These are phyloP conservation scores for Beauveria sp. DNA, from an alignment of 2,329 filamentous ascomycete species.

Conservation along the genomic window DNA sequence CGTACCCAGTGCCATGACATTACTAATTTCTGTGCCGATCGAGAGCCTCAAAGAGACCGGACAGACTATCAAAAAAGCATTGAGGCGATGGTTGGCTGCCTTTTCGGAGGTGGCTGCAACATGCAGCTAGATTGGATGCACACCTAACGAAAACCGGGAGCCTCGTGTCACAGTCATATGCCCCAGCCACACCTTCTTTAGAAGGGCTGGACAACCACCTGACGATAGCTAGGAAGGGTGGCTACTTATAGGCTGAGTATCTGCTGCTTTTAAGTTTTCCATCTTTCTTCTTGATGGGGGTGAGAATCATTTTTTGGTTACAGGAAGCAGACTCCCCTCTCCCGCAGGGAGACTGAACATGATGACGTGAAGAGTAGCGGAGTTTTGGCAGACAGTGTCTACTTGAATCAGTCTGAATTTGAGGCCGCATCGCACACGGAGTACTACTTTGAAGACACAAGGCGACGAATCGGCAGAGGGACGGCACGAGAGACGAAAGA, in stretches of 20 bases:
- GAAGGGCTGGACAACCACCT: not conserved
- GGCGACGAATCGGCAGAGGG: too few species aligned
- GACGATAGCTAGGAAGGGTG: not conserved
- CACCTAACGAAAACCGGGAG: not conserved
- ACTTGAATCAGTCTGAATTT: too few species aligned
- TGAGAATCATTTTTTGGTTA: not conserved
- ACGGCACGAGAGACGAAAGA: too few species aligned
- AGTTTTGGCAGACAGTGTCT: too few species aligned
- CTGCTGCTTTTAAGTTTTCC: not conserved
- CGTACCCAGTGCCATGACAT: too few species aligned
- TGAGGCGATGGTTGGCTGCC: not conserved
- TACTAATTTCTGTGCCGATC: not conserved
- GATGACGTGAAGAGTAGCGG: too few species aligned
- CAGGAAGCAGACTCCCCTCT: not conserved
- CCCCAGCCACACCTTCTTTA: not conserved
- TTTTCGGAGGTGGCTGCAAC: not conserved
- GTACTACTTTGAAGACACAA: too few species aligned
- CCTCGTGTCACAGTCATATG: constrained; percentile 7
- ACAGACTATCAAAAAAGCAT: not conserved
- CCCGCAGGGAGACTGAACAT: too few species aligned
- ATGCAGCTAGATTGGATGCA: not conserved
- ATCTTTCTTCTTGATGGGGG: not conserved
- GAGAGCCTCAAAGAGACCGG: not conserved
- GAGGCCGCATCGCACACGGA: too few species aligned
- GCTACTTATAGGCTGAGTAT: not conserved